These are phyloP conservation scores for Ogataea nitratoaversa DNA, from an alignment of 805 yeast species.

Conservation along the genomic window DNA sequence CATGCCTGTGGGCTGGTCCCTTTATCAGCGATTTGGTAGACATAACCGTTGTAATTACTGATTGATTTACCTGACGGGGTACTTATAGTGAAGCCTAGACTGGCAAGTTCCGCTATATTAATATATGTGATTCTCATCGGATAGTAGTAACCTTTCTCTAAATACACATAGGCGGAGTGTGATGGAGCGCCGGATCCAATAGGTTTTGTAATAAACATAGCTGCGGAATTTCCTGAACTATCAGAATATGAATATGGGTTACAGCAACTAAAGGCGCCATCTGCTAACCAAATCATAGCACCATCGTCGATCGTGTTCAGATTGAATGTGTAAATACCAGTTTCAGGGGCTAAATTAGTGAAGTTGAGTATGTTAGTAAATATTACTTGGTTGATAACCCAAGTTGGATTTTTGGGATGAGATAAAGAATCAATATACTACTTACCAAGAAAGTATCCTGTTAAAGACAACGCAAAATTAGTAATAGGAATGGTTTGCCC, in stretches of 20 bases:
- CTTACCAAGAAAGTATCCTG: background rate
- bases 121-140: slow-evolving; percentile 6
- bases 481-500: background rate
- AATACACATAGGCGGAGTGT: background rate
- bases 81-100: background rate
- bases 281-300: slow-evolving; percentile 7
- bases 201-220: slow-evolving; percentile 4
- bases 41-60: background rate
- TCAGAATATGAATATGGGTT: background rate
- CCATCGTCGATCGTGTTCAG: slow-evolving; percentile 5
- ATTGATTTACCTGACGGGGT: background rate
- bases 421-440: no score
- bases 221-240: background rate
- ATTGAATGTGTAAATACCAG: slow-evolving; percentile 5
- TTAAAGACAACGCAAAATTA: background rate
- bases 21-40: background rate
- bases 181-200: background rate
- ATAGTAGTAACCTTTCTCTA: background rate
- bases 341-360: slow-evolving; percentile 1
- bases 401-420: background rate
- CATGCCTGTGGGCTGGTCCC: background rate
- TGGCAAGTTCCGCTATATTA: background rate
- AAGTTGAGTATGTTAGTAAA: background rate
- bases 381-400: background rate
- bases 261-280: slow-evolving; percentile 11